Base-by-base conservation (phyloP, 306 rosid species). In the Trichosanthes truncata region DNA sequence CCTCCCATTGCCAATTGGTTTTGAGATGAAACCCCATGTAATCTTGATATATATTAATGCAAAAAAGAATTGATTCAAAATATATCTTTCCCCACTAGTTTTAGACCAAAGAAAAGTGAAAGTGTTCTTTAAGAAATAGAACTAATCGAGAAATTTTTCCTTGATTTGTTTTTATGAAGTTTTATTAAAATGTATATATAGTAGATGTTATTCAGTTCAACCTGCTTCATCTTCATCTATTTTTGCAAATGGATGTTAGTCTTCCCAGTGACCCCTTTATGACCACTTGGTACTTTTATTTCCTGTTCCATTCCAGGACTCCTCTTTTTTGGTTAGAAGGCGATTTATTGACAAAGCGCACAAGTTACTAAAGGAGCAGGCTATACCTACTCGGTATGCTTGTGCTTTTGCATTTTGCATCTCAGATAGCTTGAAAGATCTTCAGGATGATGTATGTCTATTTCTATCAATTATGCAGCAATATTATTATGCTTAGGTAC, bases 341-440 rank as follows among this genome's bases (percentile, higher is more conserved):
- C 82, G 75, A 82, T 91, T 89, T 89, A 87, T 95, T 15, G 82
- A 79, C 81, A 93, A 95, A 87, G 81, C 81, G 40, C 89, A 90
- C 77, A 90, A 79, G 82, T 79, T 95, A 81, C 80, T 95, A 85
- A 91, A 88, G 92, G 89, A 89, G 88, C 91, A 69, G 81, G 91
- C 84, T 61, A 84, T 95, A 75, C 97, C 98, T 76, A 89, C 80
- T 80, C 91, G 96, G 82, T 95, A 87, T 86, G 93, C 97, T 29
- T 90, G 98, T 82, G 92, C 91, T 80, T 92, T 90, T 85, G 89
- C 97, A 83, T 75, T 95, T 86, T 91, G 87, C 62, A 71, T 82
- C 78, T 85, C 86, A 46, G 89, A 90, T 81, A 68, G 83, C 85
- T 79, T 48, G 15, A 85, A 81, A 59, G 93, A 91, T 82, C 80